These are phyloP conservation scores for Penicillium frequentans DNA, from an alignment of 2,329 filamentous ascomycete genomes.

Conservation along the genomic window DNA sequence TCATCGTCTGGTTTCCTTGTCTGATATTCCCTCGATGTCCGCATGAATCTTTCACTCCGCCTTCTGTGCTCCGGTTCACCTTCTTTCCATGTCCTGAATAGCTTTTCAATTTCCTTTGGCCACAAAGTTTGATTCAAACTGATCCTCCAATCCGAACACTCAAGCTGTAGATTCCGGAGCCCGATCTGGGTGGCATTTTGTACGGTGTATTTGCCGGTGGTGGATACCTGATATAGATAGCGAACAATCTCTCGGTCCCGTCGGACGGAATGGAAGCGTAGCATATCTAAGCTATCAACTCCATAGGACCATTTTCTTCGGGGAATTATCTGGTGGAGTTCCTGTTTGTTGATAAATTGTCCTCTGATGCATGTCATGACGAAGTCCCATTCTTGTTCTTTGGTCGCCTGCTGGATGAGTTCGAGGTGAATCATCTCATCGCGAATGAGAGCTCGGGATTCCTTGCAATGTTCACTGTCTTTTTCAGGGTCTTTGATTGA, in stretches of 20 bases:
- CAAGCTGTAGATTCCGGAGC: not conserved
- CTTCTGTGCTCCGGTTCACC: not conserved
- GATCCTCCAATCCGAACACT: not conserved
- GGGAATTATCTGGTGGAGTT: not conserved
- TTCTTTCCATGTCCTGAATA: not conserved
- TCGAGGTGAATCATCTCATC: not conserved
- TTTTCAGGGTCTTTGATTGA: not conserved
- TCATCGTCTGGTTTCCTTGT: not conserved
- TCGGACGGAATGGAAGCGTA: constrained; percentile 3
- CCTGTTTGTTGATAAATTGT: constrained; percentile 2
- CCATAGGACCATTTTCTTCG: not conserved
- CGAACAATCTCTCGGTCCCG: constrained; percentile 4
- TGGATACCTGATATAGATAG: not conserved
- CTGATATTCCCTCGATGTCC: not conserved
- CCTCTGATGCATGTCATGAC: constrained; percentile 9
- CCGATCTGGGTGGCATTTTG: not conserved
- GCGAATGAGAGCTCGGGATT: constrained; percentile 1
- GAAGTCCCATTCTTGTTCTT: constrained; percentile 9
- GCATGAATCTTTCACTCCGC: not conserved
- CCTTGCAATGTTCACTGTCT: not conserved
- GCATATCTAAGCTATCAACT: constrained; percentile 4
- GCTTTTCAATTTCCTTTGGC: not conserved
- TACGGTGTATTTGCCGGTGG: not conserved
- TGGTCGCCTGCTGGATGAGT: not conserved
- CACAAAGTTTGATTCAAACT: not conserved